Base-by-base conservation (phyloP, 495 filamentous ascomycete genomes). In the Choiromyces venosus region DNA sequence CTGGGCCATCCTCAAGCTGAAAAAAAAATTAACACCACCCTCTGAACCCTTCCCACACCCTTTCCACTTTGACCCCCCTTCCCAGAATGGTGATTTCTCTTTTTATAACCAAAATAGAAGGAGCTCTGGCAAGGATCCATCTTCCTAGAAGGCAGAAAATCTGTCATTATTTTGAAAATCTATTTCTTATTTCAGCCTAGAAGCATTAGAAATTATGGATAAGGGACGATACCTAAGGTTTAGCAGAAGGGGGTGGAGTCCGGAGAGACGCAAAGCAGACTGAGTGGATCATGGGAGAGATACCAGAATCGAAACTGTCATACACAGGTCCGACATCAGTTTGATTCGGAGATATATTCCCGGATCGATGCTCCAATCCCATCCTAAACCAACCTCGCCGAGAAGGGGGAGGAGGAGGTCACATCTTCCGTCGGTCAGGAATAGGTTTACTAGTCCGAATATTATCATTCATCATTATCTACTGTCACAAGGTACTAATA, bases 121-220 rank as follows among this genome's bases (percentile, higher is more conserved):
- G 66, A 73, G 52, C 72, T n/a, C 52, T 61, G 25, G 70, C 75
- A 77, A 77, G 75, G 75, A 73, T 77, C 37, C 69, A 66, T 69
- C 68, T 66, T 66, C 40, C 64, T 67, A 65, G 65, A 72, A 71
- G 69, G 46, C 64, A 67, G 65, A 71, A 72, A 68, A 72, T 75
- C 42, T 72, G 72, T 29, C 67, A 73, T 77, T 68, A 69, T 72
- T 69, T 69, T 61, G 65, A 72, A 72, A 69, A 69, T 29, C 16
- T 61, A 61, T 33, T 61, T 61, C 52, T 77, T 69, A 77, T 77
- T 77, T 77, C 75, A 73, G 75, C 75, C 75, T 77, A 67, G 75
- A 77, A 44, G 69, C 67, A 72, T 25, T 29, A 29, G 52, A 29
- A 33, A 33, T 61, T 33, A 61, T 33, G 52, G 52, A 61, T 33